Conservation (phyloP, 2,329 filamentous ascomycete species). For the Macrophomina tecta region DNA sequence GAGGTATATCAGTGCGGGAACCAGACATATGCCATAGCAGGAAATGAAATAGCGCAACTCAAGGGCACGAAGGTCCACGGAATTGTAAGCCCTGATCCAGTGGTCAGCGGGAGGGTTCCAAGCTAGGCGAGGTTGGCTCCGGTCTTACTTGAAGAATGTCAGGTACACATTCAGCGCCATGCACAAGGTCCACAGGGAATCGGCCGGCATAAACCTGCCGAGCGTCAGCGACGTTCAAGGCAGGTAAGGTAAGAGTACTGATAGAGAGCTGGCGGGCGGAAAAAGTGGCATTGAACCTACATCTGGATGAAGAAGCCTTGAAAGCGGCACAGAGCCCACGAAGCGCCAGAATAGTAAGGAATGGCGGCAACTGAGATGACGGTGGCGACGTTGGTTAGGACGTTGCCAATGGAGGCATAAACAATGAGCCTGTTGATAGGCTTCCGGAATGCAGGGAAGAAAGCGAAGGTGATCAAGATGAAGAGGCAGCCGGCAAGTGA, state of each 20-base stretch:
- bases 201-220: slow-evolving; percentile 76
- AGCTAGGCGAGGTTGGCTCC: background rate
- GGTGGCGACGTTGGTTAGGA: slow-evolving; percentile 77
- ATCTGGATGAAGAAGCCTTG: slow-evolving; percentile 84
- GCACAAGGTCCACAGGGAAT: slow-evolving; percentile 76
- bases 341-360: slow-evolving; percentile 41
- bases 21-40: slow-evolving; percentile 76
- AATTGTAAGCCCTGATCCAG: slow-evolving; percentile 63
- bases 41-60: slow-evolving; percentile 72
- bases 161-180: slow-evolving; percentile 87
- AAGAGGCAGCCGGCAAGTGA: slow-evolving; percentile 74
- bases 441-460: slow-evolving; percentile 75
- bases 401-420: slow-evolving; percentile 81
- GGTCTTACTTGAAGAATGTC: slow-evolving; percentile 68
- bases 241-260: background rate
- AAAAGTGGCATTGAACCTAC: slow-evolving; percentile 55
- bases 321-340: slow-evolving; percentile 70
- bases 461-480: slow-evolving; percentile 73
- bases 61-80: slow-evolving; percentile 66
- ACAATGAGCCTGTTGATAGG: slow-evolving; percentile 88
- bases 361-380: slow-evolving; percentile 72
- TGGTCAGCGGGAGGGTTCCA: background rate
- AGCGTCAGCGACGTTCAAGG: slow-evolving; percentile 30
- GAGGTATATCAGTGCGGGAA: slow-evolving; percentile 71
- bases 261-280: background rate